These are phyloP conservation scores for Sporothrix humicola DNA, from an alignment of 2,329 filamentous ascomycete genomes.

Conservation along the genomic window DNA sequence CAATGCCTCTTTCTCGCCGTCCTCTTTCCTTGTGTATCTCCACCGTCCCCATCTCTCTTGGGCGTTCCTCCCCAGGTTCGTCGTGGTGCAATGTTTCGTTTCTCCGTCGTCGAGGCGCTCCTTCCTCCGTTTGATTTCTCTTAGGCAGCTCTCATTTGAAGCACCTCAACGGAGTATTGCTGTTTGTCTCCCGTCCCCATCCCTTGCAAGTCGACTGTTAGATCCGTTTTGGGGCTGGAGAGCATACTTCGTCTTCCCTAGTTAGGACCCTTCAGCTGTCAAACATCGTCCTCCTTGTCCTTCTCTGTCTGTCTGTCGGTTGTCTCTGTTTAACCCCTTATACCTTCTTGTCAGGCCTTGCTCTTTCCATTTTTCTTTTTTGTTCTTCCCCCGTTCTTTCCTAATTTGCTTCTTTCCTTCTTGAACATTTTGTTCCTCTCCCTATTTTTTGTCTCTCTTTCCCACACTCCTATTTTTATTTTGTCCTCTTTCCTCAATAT, in stretches of 20 bases:
- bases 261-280: slow-evolving; percentile 2
- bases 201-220: slow-evolving; percentile 5
- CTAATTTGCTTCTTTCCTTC: slow-evolving; percentile 19
- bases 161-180: background rate
- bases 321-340: background rate
- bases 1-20: background rate
- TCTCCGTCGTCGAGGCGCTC: background rate
- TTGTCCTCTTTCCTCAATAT: background rate
- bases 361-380: slow-evolving; percentile 9
- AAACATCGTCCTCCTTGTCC: slow-evolving; percentile 8
- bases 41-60: background rate
- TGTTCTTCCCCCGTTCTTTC: background rate
- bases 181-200: slow-evolving; percentile 6
- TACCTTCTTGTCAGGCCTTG: background rate
- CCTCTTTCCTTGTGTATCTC: background rate
- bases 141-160: background rate
- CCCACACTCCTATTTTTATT: slow-evolving; percentile 7
- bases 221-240: slow-evolving; percentile 26
- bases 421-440: slow-evolving; percentile 6
- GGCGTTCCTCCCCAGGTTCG: background rate
- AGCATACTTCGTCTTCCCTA: slow-evolving; percentile 14
- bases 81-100: background rate
- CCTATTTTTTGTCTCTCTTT: slow-evolving; percentile 23
- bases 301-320: background rate
- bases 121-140: background rate